Conservation (phyloP, 2,329 filamentous ascomycete species). For the Monilinia aucupariae region DNA sequence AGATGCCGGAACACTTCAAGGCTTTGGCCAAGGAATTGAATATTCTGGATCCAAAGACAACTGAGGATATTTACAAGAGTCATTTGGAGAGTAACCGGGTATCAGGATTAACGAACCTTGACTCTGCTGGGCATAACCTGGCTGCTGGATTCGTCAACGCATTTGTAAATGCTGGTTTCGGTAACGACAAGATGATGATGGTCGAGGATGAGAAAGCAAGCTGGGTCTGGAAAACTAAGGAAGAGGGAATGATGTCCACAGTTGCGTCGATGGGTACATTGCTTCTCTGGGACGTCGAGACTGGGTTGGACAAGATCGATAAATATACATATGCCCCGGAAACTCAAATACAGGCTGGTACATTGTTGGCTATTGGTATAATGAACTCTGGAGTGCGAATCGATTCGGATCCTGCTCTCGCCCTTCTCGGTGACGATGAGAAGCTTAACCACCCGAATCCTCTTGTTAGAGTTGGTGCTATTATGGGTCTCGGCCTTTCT, state of each 20-base stretch:
- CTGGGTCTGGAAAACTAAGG: slow-evolving; percentile 99
- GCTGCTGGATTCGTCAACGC: slow-evolving; percentile 95
- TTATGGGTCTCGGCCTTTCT: slow-evolving; percentile 92
- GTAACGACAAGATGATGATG: slow-evolving; percentile 97
- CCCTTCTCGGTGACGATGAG: slow-evolving; percentile 73
- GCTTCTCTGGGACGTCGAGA: slow-evolving; percentile 89
- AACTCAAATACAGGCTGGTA: slow-evolving; percentile 81
- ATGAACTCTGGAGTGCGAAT: slow-evolving; percentile 88
- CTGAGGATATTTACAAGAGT: slow-evolving; percentile 99
- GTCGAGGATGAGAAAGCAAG: slow-evolving; percentile 80
- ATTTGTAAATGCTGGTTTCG: slow-evolving; percentile 93
- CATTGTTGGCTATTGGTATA: slow-evolving; percentile 88
- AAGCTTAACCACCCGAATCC: slow-evolving; percentile 75
- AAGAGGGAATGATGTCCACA: slow-evolving; percentile 94
- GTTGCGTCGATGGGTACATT: slow-evolving; percentile 90
- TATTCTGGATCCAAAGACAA: slow-evolving; percentile 91
- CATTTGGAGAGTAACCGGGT: slow-evolving; percentile 94
- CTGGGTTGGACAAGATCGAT: slow-evolving; percentile 87
- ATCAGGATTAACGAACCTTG: slow-evolving; percentile 86
- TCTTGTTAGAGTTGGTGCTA: slow-evolving; percentile 72
- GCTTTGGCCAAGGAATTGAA: slow-evolving; percentile 91
- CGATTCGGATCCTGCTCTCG: slow-evolving; percentile 85
- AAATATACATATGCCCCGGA: slow-evolving; percentile 85
- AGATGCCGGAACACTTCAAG: slow-evolving; percentile 88
- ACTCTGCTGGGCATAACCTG: slow-evolving; percentile 92